phyloP scores from a whole-genome alignment of 805 yeast genomes.

The Suhomyces faveliae region DNA sequence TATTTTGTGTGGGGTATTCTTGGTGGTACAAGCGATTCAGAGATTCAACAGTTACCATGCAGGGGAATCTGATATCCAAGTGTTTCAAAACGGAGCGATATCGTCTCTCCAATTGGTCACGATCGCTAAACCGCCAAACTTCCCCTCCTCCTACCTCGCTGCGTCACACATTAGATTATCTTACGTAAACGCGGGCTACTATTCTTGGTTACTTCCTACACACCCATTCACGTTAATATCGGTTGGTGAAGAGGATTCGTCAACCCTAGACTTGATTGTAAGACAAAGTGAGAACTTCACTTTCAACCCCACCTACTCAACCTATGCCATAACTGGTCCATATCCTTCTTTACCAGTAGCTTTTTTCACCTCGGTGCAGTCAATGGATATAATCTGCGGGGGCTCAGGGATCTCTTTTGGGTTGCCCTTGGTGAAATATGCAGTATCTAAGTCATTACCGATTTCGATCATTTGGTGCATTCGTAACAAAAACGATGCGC shows the following conservation, averaged over 20 bases:
- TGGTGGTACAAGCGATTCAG: conserved; percentile 37
- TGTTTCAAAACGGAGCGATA: conserved; percentile 11
- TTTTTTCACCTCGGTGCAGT: conserved; percentile 49
- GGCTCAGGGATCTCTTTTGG: conserved; percentile 75
- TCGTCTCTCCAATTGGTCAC: conserved; percentile 22
- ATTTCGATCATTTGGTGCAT: conserved; percentile 56
- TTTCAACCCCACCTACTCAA: conserved; percentile 18
- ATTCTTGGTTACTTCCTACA: conserved; percentile 48
- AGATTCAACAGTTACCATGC: conserved; percentile 24
- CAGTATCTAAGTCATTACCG: conserved; percentile 22
- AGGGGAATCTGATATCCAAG: conserved; percentile 12
- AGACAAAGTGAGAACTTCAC: conserved; percentile 32
- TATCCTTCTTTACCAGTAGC: conserved; percentile 45
- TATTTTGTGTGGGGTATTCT: conserved; percentile 16
- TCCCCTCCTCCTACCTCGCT: conserved; percentile 35
- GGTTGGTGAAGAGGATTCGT: conserved; percentile 31
- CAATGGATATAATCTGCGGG: conserved; percentile 58
- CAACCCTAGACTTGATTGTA: conserved; percentile 43
- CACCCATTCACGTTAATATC: conserved; percentile 70
- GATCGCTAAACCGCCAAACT: conserved; percentile 18
- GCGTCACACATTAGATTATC: conserved; percentile 57
- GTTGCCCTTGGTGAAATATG: conserved; percentile 48
- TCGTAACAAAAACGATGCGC: conserved; percentile 45
- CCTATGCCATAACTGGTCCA: conserved; percentile 30
- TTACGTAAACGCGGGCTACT: conserved; percentile 7